Evolutionary conservation across 2,329 filamentous ascomycete genomes (phyloP), one percentile per base, ranked within the genome.

Genomic region (Ophiostoma triangulosporum): DNA sequence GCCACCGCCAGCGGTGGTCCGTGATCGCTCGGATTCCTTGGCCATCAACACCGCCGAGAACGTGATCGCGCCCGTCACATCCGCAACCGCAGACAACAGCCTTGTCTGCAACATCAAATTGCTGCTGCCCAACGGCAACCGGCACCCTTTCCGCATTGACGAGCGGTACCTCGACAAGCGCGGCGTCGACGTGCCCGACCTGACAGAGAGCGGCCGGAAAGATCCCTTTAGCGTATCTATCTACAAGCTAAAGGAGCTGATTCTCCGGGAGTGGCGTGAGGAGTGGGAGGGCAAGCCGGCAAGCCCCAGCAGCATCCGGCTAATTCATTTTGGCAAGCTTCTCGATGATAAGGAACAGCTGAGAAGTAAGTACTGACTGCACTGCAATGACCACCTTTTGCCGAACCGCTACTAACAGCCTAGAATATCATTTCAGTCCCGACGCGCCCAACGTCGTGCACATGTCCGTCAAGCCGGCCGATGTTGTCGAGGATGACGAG

Each of bases 181-280:
- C 56, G 86, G 84, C 61, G 86, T 95, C 52, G 78, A 77, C 48
- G 79, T 93, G 1, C 84, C 88, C 20, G 83, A 83, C 31, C 69
- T 78, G 59, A 78, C 74, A 9, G 74, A 77, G 55, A 65, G 68
- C 26, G 81, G 80, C 31, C 74, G 69, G 57, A 75, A 78, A 59
- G 88, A 96, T 64, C 89, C 89, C 1, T 90, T 88, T 64, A 86
- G 84, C 64, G 88, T 97, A 69, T 95, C 87, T 60, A 84, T 95
- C 50, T 95, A 96, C 66, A 95, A 88, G 3, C 72, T 97, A 59
- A 96, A 96, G 69, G 89, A 96, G 70, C 72, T 96, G 64, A 95
- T 97, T 65, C 78, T 93, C 72, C 78, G 88, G 62, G 90, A 96
- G 66, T 97, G 91, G 91, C 77, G 88, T 60, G 83, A 83, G 62